phyloP scores from a whole-genome alignment of 2,329 filamentous ascomycete genomes.

The Fusarium udum region DNA sequence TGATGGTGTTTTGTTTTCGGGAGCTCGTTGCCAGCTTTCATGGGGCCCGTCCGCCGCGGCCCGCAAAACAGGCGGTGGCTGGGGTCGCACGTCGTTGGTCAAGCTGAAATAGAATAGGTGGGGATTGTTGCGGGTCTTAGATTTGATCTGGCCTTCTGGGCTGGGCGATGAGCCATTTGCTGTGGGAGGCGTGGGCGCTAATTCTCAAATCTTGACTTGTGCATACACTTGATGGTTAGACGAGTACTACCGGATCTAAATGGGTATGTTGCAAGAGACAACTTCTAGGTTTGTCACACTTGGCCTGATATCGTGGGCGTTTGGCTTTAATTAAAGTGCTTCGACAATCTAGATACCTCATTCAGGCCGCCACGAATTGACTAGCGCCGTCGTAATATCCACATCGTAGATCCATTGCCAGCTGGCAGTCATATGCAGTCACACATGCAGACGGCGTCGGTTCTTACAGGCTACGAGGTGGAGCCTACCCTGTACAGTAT shows the following conservation, averaged over 20 bases:
- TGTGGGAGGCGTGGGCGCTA: slow-evolving; percentile 6
- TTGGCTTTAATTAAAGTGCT: slow-evolving; percentile 24
- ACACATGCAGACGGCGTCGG: slow-evolving; percentile 36
- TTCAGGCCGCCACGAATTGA: slow-evolving; percentile 44
- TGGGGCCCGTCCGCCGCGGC: slow-evolving; percentile 40
- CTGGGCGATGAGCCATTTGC: slow-evolving; percentile 7
- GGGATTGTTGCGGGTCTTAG: slow-evolving; percentile 29
- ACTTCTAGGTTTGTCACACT: slow-evolving; percentile 17
- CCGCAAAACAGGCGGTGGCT: slow-evolving; percentile 46
- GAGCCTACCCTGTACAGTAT: slow-evolving; percentile 29
- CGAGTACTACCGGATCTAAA: not conserved
- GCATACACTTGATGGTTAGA: not conserved
- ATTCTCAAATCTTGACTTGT: slow-evolving; percentile 11
- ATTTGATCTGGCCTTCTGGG: slow-evolving; percentile 39
- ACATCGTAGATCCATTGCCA: slow-evolving; percentile 37
- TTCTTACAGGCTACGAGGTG: not conserved
- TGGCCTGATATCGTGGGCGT: slow-evolving; percentile 15
- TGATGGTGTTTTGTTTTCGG: slow-evolving; percentile 46
- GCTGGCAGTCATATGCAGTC: slow-evolving; percentile 44
- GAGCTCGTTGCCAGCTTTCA: slow-evolving; percentile 37
- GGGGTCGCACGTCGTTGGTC: slow-evolving; percentile 41
- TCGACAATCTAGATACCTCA: slow-evolving; percentile 21
- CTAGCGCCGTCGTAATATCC: slow-evolving; percentile 37
- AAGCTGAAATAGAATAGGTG: slow-evolving; percentile 21
- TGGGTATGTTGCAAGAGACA: slow-evolving; percentile 21